Evolutionary conservation across 352 stramenopile species (phyloP), one percentile per base, ranked within the genome.

Genomic region (Phytophthora hibernalis): DNA sequence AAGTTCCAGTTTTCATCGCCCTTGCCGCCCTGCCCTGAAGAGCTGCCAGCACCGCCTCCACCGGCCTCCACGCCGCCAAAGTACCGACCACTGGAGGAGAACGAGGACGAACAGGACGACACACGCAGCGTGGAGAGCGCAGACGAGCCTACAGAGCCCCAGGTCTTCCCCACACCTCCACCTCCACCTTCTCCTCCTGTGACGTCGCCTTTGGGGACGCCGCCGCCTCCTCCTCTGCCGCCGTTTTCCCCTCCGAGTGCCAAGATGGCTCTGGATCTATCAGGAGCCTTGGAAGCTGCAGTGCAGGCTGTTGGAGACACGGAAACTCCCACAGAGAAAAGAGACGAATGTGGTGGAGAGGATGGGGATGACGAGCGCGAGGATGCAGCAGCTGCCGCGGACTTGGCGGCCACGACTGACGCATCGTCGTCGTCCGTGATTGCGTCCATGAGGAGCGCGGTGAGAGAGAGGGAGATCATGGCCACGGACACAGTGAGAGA

Each of bases 1-100:
- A 11, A 87, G 77, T 66, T 88, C 83, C 44, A 84, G 76, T 44
- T 93, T 92, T 93, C 83, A 20, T 93, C 85, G 12, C 85, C 85
- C 11, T 62, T 93, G 48, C 85, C 85, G 20, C 85, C 85, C 4
- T 93, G 83, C 61, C 85, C 85, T 9, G 85, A 93, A 53, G 84
- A 92, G 30, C 83, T 65, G 9, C 83, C 81, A 11, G 83, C 76
- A 31, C 83, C 85, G 26, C 81, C 79, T 7, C 83, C 85, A 2
- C 82, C 82, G 8, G 77, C 76, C 22, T 90, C 72, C 45, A 91
- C 85, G 20, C 85, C 85, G 18, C 85, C 85, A 28, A 81, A 85
- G 58, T 93, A 93, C 54, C 81, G 84, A 30, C 83, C 85, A 11
- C 48, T 80, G 26, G 81, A 91, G 33, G 79, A 87, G 47, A 76